Evolutionary conservation across 2,329 filamentous ascomycete species (phyloP), one percentile per base, ranked within the genome.

Genomic region (Penicillium psychrosexuale): DNA sequence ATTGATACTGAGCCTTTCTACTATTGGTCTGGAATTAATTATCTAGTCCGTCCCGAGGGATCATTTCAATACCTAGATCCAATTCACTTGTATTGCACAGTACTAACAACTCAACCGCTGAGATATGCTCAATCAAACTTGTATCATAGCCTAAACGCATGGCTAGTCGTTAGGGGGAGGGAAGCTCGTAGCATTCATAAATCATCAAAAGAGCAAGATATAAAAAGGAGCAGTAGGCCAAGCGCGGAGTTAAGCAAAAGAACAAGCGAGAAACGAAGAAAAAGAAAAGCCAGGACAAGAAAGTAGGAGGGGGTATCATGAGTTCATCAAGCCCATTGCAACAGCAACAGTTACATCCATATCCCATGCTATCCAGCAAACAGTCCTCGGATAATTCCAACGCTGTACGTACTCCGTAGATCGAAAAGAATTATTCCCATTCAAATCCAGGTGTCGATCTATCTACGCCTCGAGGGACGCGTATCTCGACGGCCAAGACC

Each of bases 401-500:
- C 19, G 12, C 36, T 40, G 15, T 7, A 50, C 19, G 28, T 24
- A 24, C 22, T 6, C 22, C 22, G 22, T 22, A 50, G 13, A 15
- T n/a, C 30, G 13, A 46, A 24, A 24, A 24, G 13, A 28, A 40
- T 12, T 15, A 6, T 8, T n/a, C 12, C 28, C 37, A 9, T 33
- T 17, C 13, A 11, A 17, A 17, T 5, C 5, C 19, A 8, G 6
- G 5, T 3, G 2, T 3, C 30, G 17, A 24, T 34, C 59, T 54
- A 67, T 52, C 66, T 66, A 43, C 68, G 63, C 37, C 66, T 53
- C 27, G 61, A 62, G 38, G 61, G 64, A 12, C 67, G 62, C n/a
- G 53, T 51, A 47, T 68, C 66, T 5, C 68, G 65, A 40, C 69
- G 65, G 28, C 58, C 60, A 30, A 58, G 49, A 28, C 58, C 40